These are phyloP conservation scores for Stramenopiles sp. DNA, from an alignment of 352 stramenopile genomes.

Conservation along the genomic window DNA sequence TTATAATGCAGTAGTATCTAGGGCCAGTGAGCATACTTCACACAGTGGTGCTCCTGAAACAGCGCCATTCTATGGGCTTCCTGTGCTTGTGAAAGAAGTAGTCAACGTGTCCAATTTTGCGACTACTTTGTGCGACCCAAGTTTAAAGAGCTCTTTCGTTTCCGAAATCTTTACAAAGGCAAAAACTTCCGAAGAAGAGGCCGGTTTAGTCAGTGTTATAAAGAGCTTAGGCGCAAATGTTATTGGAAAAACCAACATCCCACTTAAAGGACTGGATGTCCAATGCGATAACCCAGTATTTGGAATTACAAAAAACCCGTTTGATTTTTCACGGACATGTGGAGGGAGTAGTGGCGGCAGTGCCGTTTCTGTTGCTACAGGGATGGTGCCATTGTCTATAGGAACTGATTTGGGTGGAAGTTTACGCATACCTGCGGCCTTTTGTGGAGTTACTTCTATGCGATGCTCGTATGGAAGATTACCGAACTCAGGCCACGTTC, in stretches of 20 bases:
- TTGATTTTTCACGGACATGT: slow-evolving; percentile 9
- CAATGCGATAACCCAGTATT: neutral
- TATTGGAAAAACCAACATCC: neutral
- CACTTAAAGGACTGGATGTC: neutral
- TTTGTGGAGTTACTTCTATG: slow-evolving; percentile 19
- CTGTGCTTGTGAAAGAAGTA: too few species aligned
- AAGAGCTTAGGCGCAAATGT: neutral
- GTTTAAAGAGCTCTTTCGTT: too few species aligned
- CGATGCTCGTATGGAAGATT: too few species aligned
- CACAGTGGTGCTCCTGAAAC: too few species aligned
- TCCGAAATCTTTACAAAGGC: too few species aligned
- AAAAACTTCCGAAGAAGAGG: too few species aligned
- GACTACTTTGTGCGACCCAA: too few species aligned
- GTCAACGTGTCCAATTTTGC: too few species aligned
- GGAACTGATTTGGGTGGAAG: slow-evolving; percentile 21
- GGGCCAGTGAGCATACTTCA: too few species aligned
- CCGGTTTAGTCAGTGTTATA: neutral
- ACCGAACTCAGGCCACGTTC: too few species aligned
- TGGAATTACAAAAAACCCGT: slow-evolving; percentile 18
- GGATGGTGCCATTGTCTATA: slow-evolving; percentile 14
- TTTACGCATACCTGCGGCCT: slow-evolving; percentile 20
- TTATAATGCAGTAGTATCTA: too few species aligned
- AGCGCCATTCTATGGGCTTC: too few species aligned
- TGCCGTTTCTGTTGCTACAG: slow-evolving; percentile 17
- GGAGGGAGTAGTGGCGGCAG: slow-evolving; percentile 21